Evolutionary conservation across 371 early-diverging fungal genomes (phyloP).

Genomic region (Mortierella sp.): DNA sequence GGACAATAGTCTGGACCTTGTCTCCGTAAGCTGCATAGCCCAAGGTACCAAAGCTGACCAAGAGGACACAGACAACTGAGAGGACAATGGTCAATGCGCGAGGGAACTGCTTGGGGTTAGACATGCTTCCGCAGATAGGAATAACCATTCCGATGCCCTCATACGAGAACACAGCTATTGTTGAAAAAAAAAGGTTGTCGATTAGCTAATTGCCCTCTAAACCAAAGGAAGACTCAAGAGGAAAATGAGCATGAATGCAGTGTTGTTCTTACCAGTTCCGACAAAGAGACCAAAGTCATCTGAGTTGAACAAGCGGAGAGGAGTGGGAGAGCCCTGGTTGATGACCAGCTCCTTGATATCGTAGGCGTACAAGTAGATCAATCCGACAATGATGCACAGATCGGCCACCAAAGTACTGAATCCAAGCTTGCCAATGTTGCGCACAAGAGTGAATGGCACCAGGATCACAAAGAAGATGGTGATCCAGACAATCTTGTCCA

Average conservation of each 20-base stretch:
- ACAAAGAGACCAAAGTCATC: constrained; percentile 85
- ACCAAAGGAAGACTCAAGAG: background rate
- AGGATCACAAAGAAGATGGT: constrained; percentile 76
- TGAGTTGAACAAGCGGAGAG: constrained; percentile 65
- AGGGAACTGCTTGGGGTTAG: constrained; percentile 83
- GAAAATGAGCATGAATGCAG: background rate
- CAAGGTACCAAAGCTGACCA: constrained; percentile 82
- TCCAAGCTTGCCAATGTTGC: constrained; percentile 88
- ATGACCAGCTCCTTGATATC: constrained; percentile 76
- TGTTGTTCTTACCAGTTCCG: constrained; percentile 71
- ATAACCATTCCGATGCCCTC: constrained; percentile 94
- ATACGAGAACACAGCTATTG: constrained; percentile 87
- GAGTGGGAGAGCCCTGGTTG: constrained; percentile 51
- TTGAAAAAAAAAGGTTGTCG: background rate
- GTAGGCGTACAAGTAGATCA: constrained; percentile 85
- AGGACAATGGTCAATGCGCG: constrained; percentile 81
- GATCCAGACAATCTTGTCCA: constrained; percentile 69
- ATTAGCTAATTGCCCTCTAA: background rate
- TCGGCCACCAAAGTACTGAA: constrained; percentile 91
- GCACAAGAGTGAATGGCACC: constrained; percentile 88
- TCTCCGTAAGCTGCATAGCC: constrained; percentile 91
- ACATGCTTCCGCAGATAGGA: constrained; percentile 92
- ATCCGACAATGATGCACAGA: constrained; percentile 86
- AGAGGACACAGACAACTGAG: constrained; percentile 74
- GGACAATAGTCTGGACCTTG: constrained; percentile 84